Percentiles rank a stretch among this genome's conserved stretches.
Conservation (phyloP, 2,329 filamentous ascomycete species). For the Eutypella sp. region DNA sequence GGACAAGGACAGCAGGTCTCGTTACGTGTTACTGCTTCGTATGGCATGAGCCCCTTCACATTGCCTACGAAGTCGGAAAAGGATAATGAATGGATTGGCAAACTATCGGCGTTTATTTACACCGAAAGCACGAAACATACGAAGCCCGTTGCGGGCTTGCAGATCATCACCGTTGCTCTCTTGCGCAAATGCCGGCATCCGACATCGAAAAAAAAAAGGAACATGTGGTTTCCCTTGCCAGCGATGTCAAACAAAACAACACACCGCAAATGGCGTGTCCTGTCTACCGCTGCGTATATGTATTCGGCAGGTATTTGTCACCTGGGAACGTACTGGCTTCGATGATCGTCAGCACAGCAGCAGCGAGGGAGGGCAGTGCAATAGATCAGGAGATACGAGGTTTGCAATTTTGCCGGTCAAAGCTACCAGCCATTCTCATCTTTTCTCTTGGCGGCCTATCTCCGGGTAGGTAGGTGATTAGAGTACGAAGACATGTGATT, state of each 20-base stretch:
- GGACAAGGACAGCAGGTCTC: not conserved
- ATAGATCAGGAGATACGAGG: not conserved
- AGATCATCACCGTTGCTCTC: not conserved
- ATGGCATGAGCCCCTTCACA: not conserved
- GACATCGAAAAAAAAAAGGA: too few relatives aligned
- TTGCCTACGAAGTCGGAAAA: not conserved
- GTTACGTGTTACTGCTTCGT: not conserved
- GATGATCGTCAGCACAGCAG: not conserved
- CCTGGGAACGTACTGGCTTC: not conserved
- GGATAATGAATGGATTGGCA: not conserved
- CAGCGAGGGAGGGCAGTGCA: too few relatives aligned
- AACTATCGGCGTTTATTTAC: not conserved
- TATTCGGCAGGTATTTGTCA: not conserved
- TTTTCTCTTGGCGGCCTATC: too few relatives aligned
- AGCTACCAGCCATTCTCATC: too few relatives aligned
- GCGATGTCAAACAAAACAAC: too few relatives aligned
- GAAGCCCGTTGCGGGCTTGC: not conserved
- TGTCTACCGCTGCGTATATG: too few relatives aligned
- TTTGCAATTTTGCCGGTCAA: too few relatives aligned
- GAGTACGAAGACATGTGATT: too few relatives aligned
- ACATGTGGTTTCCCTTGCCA: too few relatives aligned
- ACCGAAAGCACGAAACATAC: too few relatives aligned
- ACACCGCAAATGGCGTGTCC: too few relatives aligned
- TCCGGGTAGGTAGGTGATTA: too few relatives aligned
- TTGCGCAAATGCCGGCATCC: not conserved